Evolutionary conservation across 2,329 filamentous ascomycete genomes (phyloP).

Genomic region (Eutypella sp.): DNA sequence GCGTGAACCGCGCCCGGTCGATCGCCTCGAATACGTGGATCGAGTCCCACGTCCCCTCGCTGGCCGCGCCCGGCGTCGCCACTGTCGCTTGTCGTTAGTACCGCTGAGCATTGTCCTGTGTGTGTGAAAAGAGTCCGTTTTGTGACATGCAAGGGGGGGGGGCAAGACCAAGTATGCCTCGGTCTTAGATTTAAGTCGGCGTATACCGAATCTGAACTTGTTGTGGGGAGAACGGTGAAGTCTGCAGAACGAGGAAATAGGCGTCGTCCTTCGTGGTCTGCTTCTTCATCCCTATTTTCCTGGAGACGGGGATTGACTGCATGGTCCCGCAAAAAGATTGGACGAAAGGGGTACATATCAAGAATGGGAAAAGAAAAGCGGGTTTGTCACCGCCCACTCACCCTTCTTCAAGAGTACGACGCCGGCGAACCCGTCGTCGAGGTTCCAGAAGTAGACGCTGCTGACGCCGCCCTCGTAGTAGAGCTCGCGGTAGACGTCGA

Average conservation of each 20-base stretch:
- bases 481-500: slow-evolving; percentile 93
- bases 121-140: no score
- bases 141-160: no score
- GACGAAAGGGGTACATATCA: neutral
- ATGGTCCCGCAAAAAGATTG: neutral
- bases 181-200: no score
- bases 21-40: slow-evolving; percentile 98
- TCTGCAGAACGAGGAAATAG: neutral
- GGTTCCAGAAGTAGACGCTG: slow-evolving; percentile 96
- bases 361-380: slow-evolving; percentile 1
- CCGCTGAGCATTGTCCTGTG: no score
- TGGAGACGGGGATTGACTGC: slow-evolving; percentile 1
- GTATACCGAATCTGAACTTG: no score
- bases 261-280: neutral
- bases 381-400: slow-evolving; percentile 33
- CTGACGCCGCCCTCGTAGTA: slow-evolving; percentile 97
- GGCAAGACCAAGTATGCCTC: no score
- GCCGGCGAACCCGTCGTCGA: slow-evolving; percentile 96
- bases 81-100: slow-evolving; percentile 37
- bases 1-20: slow-evolving; percentile 83
- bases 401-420: slow-evolving; percentile 95
- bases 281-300: no score
- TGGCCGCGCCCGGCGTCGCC: slow-evolving; percentile 59
- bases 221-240: no score
- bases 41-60: slow-evolving; percentile 88